Evolutionary conservation across 768 basidiomycete genomes (phyloP).

Genomic region (Trametes punicea): DNA sequence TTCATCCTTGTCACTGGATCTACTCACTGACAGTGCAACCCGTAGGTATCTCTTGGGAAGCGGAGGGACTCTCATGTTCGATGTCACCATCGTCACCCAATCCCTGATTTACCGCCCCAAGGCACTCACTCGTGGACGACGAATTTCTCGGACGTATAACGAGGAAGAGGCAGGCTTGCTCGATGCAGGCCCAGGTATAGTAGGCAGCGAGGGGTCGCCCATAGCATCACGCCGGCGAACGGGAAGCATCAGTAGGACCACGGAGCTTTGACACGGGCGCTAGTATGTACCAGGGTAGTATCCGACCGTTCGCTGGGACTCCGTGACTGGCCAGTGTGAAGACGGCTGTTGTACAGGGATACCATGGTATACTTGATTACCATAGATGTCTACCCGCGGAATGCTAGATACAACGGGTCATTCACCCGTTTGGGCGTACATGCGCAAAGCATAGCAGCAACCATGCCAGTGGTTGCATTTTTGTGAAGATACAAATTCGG

Average conservation of each 20-base stretch:
- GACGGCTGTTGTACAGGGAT: constrained; percentile 5
- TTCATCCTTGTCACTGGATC: not conserved
- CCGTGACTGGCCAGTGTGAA: not conserved
- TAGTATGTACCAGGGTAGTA: not conserved
- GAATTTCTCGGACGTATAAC: constrained; percentile 16
- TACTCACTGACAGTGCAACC: not conserved
- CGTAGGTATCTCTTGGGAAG: constrained; percentile 85
- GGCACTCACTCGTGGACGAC: constrained; percentile 22
- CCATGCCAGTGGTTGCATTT: no score
- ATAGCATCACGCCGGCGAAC: constrained; percentile 25
- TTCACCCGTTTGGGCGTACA: not conserved
- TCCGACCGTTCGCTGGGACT: not conserved
- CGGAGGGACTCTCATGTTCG: constrained; percentile 90
- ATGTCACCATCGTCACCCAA: constrained; percentile 87
- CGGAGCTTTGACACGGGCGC: not conserved
- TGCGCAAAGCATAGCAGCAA: not conserved
- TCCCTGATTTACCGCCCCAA: constrained; percentile 66
- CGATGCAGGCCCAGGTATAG: constrained; percentile 18
- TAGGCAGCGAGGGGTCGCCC: constrained; percentile 19
- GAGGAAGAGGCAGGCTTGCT: constrained; percentile 33
- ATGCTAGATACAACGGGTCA: constrained; percentile 9
- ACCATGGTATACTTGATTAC: not conserved
- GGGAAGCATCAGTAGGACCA: constrained; percentile 14
- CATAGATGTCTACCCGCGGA: constrained; percentile 11
- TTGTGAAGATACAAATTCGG: no score